Conservation (phyloP, 768 basidiomycete species). For the Phaffia australis region DNA sequence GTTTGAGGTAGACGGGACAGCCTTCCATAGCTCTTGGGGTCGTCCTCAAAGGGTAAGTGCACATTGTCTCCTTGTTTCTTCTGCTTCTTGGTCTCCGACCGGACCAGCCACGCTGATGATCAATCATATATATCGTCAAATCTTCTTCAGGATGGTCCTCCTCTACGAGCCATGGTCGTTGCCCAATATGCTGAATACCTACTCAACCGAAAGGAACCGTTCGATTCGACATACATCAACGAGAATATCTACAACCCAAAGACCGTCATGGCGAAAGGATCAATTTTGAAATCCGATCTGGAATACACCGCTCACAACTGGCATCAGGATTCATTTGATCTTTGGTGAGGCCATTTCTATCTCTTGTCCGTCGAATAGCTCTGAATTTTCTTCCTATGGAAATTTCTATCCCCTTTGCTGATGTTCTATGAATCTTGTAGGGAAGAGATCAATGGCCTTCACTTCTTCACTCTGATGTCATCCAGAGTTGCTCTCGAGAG, state of each 20-base stretch:
- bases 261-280: constrained; percentile 25
- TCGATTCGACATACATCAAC: constrained; percentile 31
- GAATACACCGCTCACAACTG: constrained; percentile 36
- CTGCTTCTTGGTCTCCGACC: not conserved
- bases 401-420: too few relatives aligned
- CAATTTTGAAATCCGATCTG: constrained; percentile 38
- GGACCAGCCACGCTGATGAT: not conserved
- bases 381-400: too few relatives aligned
- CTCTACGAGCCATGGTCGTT: constrained; percentile 34
- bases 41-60: constrained; percentile 32
- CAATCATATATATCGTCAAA: not conserved
- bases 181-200: constrained; percentile 36
- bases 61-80: constrained; percentile 9
- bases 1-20: constrained; percentile 33
- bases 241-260: constrained; percentile 31
- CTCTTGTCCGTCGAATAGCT: not conserved
- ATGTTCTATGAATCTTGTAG: not conserved
- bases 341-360: constrained; percentile 29
- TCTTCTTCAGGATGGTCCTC: constrained; percentile 36
- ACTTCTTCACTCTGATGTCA: constrained; percentile 36
- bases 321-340: constrained; percentile 34
- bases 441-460: constrained; percentile 31
- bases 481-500: constrained; percentile 32
- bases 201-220: constrained; percentile 31
- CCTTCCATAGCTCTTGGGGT: constrained; percentile 36